Conservation (phyloP, 2,329 filamentous ascomycete species). For the Calonectria fujianensis region DNA sequence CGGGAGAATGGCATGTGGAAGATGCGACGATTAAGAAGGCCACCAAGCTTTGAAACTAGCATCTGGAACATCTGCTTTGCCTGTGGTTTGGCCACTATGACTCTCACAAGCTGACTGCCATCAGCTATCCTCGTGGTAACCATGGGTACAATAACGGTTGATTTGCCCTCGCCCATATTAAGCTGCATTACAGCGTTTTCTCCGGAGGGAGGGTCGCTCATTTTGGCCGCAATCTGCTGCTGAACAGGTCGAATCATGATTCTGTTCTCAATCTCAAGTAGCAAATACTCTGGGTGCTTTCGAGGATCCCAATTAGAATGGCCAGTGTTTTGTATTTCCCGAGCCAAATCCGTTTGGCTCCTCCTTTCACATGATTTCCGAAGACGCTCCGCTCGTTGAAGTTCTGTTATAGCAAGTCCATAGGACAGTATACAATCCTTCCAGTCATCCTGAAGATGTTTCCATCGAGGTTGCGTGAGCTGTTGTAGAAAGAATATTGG, state of each 20-base stretch:
- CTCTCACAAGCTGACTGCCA: conserved; percentile 68
- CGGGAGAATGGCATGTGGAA: conserved; percentile 77
- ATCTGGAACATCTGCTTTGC: conserved; percentile 74
- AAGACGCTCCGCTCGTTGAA: conserved; percentile 67
- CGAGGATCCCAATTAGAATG: conserved; percentile 73
- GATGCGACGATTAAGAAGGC: conserved; percentile 72
- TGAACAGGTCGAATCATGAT: conserved; percentile 78
- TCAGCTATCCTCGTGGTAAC: conserved; percentile 73
- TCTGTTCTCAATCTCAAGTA: conserved; percentile 79
- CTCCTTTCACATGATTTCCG: conserved; percentile 40
- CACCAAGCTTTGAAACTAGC: conserved; percentile 65
- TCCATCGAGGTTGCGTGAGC: conserved; percentile 55
- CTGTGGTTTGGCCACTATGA: conserved; percentile 78
- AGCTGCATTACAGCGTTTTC: conserved; percentile 77
- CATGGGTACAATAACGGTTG: conserved; percentile 81
- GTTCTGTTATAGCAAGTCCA: conserved; percentile 61
- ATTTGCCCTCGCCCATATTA: conserved; percentile 84
- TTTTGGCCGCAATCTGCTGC: conserved; percentile 73
- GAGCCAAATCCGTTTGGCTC: conserved; percentile 58
- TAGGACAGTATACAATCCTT: conserved; percentile 61
- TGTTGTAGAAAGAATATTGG: conserved; percentile 60
- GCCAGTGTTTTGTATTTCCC: conserved; percentile 69
- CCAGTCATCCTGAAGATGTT: conserved; percentile 57
- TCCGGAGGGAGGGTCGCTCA: conserved; percentile 65
- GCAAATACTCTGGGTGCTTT: conserved; percentile 74